Evolutionary conservation across 2,329 filamentous ascomycete species (phyloP), one percentile per base, ranked within the genome.

Genomic region (Knoxdaviesia proteae): DNA sequence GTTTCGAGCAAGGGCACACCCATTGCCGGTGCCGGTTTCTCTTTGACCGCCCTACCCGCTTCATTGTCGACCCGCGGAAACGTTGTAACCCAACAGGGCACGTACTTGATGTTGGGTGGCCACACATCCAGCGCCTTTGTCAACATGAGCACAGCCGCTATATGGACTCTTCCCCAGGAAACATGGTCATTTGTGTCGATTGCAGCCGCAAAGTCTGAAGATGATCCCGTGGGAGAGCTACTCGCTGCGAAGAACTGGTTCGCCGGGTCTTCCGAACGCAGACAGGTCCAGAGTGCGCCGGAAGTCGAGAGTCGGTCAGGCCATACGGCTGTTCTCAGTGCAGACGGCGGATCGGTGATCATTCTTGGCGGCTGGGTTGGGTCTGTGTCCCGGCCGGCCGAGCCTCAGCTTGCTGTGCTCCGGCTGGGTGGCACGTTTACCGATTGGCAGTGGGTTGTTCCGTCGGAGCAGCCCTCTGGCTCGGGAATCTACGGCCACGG

Each of bases 361-460:
- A 62, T 98, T 1, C 67, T 86, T 46, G 90, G 90, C 20, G 90
- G 90, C 1, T 98, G 90, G 90, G 84, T 94, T 5, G 88, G 87
- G 4, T 77, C 92, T 52, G 67, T 80, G 0, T 68, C 63, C 6
- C 80, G 76, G 33, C 71, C 87, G 1, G 90, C 90, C 0, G 65
- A 77, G 32, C 90, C 90, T 1, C 84, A 94, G 54, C 64, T 96
- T 31, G 81, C 74, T 0, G 60, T 94, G 3, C 62, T 96, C 3
- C 65, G 83, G 45, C 65, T 94, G 45, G 83, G 79, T 6, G 69
- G 77, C 46, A 77, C 77, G 4, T 90, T 83, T 53, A 80, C 77
- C 6, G 65, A 72, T 33, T 88, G 83, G 83, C 59, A 65, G 47
- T 90, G 83, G 82, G 64, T 61, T 1, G 61, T 80, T 1, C 81